Conservation (phyloP, 1,284 basidiomycete species). For the Papiliotrema flavescens region DNA sequence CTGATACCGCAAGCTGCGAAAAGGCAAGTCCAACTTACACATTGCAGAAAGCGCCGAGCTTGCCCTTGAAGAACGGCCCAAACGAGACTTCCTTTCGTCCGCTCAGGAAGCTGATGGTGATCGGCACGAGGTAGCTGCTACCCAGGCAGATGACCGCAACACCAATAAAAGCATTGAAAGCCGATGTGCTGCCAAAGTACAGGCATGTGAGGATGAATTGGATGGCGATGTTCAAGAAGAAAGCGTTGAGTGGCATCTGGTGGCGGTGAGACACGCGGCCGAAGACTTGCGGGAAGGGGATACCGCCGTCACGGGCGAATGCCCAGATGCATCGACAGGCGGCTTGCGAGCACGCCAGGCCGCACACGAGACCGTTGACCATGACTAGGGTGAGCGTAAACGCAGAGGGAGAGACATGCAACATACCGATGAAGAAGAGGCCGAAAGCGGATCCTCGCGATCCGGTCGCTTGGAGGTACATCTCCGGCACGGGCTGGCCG, state of each 20-base stretch:
- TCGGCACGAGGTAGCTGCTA: constrained; percentile 46
- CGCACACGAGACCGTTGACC: constrained; percentile 48
- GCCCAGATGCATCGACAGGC: constrained; percentile 39
- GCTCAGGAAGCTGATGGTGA: constrained; percentile 44
- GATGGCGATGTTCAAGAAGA: constrained; percentile 47
- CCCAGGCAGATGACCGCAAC: constrained; percentile 44
- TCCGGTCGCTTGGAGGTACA: constrained; percentile 50
- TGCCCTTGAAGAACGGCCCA: constrained; percentile 41
- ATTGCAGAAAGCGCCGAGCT: constrained; percentile 45
- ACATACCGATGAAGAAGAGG: constrained; percentile 40
- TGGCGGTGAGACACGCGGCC: constrained; percentile 41
- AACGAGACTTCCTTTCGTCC: constrained; percentile 39
- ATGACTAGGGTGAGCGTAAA: constrained; percentile 30
- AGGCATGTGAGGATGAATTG: constrained; percentile 47
- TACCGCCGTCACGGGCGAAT: constrained; percentile 51
- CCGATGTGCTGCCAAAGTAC: constrained; percentile 42
- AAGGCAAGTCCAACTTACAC: constrained; percentile 15
- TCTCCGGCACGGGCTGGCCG: constrained; percentile 49
- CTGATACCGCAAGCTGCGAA: no score
- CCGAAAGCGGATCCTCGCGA: constrained; percentile 47
- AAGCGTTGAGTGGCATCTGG: constrained; percentile 49
- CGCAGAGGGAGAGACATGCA: no score
- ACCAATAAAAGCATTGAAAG: constrained; percentile 44
- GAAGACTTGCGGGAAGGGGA: constrained; percentile 46
- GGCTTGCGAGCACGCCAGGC: constrained; percentile 44